Evolutionary conservation across 495 filamentous ascomycete species (phyloP).

Genomic region (Penicillium cataractarum): DNA sequence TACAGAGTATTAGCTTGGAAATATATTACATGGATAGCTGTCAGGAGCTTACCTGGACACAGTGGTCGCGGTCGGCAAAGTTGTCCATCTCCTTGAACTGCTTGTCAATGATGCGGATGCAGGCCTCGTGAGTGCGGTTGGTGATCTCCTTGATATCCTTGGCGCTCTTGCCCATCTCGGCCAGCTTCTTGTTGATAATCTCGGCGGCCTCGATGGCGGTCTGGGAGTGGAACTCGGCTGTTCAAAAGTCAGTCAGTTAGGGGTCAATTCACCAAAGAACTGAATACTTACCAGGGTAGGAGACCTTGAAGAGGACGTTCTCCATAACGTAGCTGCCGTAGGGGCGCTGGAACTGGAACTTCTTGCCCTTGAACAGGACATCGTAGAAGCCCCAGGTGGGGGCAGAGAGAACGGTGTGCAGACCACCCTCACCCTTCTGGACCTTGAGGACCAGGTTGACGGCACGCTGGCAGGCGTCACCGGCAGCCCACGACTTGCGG

Average conservation of each 20-base stretch:
- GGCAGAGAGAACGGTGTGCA: conserved; percentile 90
- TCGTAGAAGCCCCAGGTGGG: conserved; percentile 99
- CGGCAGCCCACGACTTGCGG: conserved; percentile 97
- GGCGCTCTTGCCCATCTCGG: conserved; percentile 83
- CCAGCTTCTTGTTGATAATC: conserved; percentile 80
- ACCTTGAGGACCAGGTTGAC: conserved; percentile 96
- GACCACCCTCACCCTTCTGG: conserved; percentile 83
- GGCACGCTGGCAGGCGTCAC: conserved; percentile 95
- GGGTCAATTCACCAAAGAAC: background rate
- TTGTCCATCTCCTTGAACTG: conserved; percentile 99
- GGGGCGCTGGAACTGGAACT: conserved; percentile 91
- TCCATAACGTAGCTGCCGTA: conserved; percentile 99
- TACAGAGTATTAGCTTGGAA: background rate
- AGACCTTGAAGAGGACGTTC: conserved; percentile 99
- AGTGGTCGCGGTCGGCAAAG: conserved; percentile 98
- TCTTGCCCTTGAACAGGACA: conserved; percentile 92
- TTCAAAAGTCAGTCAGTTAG: conserved; percentile 6
- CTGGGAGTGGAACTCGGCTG: conserved; percentile 98
- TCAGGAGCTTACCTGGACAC: conserved; percentile 68
- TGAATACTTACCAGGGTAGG: conserved; percentile 74
- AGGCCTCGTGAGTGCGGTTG: conserved; percentile 97
- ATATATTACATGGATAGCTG: background rate
- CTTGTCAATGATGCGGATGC: conserved; percentile 99
- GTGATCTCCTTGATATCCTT: conserved; percentile 91
- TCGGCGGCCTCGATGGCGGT: conserved; percentile 95